These are phyloP conservation scores for Zizania palustris DNA, from an alignment of 202 grass and related monocot species.

Conservation along the genomic window DNA sequence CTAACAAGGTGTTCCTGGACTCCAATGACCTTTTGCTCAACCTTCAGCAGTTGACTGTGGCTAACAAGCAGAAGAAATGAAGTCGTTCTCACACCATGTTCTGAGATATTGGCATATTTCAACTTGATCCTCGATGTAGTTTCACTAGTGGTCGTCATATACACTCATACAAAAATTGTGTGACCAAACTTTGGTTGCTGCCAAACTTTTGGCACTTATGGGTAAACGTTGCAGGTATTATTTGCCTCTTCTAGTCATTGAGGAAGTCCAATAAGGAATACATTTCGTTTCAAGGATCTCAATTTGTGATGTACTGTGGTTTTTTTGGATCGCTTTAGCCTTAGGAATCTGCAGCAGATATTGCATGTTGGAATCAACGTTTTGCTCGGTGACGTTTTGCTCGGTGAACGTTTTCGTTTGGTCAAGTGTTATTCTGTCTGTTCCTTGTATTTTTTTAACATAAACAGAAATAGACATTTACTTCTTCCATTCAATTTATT, in stretches of 20 bases:
- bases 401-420: too few species aligned
- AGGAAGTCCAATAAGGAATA: neutral
- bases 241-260: neutral
- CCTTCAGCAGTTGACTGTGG: slow-evolving; percentile 59
- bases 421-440: too few species aligned
- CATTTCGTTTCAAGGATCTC: neutral
- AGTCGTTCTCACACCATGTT: neutral
- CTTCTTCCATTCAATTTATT: too few species aligned
- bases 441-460: too few species aligned
- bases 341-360: neutral
- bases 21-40: slow-evolving; percentile 80
- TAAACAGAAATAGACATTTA: too few species aligned
- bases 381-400: too few species aligned
- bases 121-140: neutral
- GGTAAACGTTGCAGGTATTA: neutral
- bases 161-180: too few species aligned
- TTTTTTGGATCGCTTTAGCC: neutral
- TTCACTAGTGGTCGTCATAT: neutral
- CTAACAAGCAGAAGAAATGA: slow-evolving; percentile 58
- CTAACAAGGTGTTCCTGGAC: slow-evolving; percentile 89
- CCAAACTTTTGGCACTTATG: neutral
- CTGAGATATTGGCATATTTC: neutral
- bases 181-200: neutral
- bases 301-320: neutral
- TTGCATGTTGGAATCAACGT: too few species aligned